Conservation (phyloP, 2,329 filamentous ascomycete species). For the Scedosporium minutisporum region DNA sequence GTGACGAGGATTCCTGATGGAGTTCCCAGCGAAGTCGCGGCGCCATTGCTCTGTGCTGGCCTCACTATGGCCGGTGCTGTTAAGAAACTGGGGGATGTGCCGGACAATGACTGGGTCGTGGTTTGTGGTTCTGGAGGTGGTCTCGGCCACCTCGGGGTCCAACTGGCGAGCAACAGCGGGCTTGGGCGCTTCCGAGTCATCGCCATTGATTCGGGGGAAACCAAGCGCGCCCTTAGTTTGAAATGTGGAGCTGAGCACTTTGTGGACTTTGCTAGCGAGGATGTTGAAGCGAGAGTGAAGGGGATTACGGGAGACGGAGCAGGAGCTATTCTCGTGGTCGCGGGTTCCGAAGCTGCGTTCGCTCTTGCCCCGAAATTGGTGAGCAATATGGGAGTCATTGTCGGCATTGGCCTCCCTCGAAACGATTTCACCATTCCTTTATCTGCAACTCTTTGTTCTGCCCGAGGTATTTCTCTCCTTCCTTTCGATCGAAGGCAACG, state of each 20-base stretch:
- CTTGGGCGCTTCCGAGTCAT: conserved; percentile 16
- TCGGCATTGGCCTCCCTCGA: conserved; percentile 16
- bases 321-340: conserved; percentile 17
- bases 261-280: conserved; percentile 16
- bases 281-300: conserved; percentile 15
- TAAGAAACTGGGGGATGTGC: conserved; percentile 8
- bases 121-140: conserved; percentile 22
- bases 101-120: conserved; percentile 18
- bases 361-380: conserved; percentile 14
- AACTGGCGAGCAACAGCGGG: conserved; percentile 15
- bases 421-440: conserved; percentile 19
- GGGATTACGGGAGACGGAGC: conserved; percentile 18
- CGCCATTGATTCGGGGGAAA: conserved; percentile 17
- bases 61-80: conserved; percentile 22
- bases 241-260: conserved; percentile 17
- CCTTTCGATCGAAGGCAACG: neutral
- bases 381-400: conserved; percentile 16
- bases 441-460: conserved; percentile 14
- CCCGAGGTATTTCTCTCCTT: conserved; percentile 6
- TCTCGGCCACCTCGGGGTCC: conserved; percentile 22
- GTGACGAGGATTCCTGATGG: conserved; percentile 16
- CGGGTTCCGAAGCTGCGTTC: conserved; percentile 17
- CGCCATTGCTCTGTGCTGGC: conserved; percentile 21
- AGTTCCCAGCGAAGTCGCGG: conserved; percentile 14
- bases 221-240: conserved; percentile 14